Conservation (phyloP, 495 filamentous ascomycete genomes). For the Jackrogersella multiformis region DNA sequence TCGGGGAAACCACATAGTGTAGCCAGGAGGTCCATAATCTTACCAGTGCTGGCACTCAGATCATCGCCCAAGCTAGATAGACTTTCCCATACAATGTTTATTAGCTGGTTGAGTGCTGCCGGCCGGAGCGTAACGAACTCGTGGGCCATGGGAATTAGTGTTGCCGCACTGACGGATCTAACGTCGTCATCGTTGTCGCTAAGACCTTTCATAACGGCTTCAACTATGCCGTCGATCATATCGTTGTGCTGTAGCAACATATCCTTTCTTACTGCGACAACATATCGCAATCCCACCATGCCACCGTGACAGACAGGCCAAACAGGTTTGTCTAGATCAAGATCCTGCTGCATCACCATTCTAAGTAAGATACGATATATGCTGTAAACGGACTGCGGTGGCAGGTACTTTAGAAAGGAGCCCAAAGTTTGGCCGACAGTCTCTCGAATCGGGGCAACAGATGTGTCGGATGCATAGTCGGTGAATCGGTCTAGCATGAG, state of each 20-base stretch:
- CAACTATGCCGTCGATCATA: constrained; percentile 92
- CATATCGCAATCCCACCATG: constrained; percentile 94
- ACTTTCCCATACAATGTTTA: constrained; percentile 97
- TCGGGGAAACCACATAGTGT: constrained; percentile 94
- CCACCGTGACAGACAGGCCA: constrained; percentile 98
- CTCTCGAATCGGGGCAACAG: constrained; percentile 94
- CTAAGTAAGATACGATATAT: constrained; percentile 83
- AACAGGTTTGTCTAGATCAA: constrained; percentile 71
- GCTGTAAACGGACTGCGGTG: constrained; percentile 75
- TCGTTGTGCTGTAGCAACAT: constrained; percentile 80
- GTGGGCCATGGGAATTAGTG: constrained; percentile 91
- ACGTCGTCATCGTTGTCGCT: constrained; percentile 94
- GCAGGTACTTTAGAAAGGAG: constrained; percentile 82
- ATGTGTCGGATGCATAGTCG: constrained; percentile 96
- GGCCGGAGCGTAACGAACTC: constrained; percentile 89
- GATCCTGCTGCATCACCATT: constrained; percentile 90
- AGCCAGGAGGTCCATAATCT: constrained; percentile 96
- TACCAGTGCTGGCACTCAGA: constrained; percentile 94
- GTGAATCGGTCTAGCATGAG: constrained; percentile 98
- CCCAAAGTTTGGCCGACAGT: constrained; percentile 96
- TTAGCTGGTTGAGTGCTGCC: constrained; percentile 76
- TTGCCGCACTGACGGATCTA: constrained; percentile 94
- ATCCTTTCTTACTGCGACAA: constrained; percentile 94
- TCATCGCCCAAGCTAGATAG: constrained; percentile 95
- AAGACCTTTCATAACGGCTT: constrained; percentile 92